Conservation (phyloP, 2,329 filamentous ascomycete species). For the Nothophoma quercina region DNA sequence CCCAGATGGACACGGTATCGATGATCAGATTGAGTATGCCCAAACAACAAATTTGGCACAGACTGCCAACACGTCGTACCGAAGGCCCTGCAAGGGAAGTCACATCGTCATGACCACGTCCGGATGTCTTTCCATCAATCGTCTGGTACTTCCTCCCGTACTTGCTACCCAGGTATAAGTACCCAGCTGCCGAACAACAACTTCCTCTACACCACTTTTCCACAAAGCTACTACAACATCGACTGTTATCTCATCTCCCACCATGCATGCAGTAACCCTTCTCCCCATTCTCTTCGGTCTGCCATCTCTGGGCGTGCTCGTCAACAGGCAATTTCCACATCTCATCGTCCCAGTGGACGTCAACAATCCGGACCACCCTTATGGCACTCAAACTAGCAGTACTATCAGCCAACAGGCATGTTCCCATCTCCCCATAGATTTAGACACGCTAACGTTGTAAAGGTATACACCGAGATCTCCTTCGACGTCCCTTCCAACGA, state of each 20-base stretch:
- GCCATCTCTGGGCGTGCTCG: conserved; percentile 19
- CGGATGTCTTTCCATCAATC: background rate
- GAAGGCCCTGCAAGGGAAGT: conserved; percentile 19
- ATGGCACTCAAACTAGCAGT: conserved; percentile 34
- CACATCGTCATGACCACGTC: conserved; percentile 1
- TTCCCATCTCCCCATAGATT: no score
- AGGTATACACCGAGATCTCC: conserved; percentile 35
- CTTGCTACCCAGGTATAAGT: conserved; percentile 15
- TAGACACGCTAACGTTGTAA: background rate
- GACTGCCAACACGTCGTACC: conserved; percentile 15
- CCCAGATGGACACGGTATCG: background rate
- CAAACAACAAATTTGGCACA: background rate
- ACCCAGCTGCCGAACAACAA: background rate
- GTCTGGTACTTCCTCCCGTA: background rate
- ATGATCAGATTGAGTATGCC: background rate
- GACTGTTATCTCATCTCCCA: conserved; percentile 1
- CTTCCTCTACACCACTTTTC: background rate
- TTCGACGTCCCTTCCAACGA: conserved; percentile 42
- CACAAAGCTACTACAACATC: background rate
- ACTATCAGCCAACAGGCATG: conserved; percentile 30
- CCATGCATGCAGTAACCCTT: conserved; percentile 34
- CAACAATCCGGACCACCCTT: conserved; percentile 25
- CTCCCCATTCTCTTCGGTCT: conserved; percentile 27
- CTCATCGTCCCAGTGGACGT: conserved; percentile 45
- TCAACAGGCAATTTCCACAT: conserved; percentile 38